A percentile compares a stretch with the other conserved stretches of the same genome.
Conservation (phyloP, 192 early-diverging fungal genomes). For the Umbelopsis sp. region DNA sequence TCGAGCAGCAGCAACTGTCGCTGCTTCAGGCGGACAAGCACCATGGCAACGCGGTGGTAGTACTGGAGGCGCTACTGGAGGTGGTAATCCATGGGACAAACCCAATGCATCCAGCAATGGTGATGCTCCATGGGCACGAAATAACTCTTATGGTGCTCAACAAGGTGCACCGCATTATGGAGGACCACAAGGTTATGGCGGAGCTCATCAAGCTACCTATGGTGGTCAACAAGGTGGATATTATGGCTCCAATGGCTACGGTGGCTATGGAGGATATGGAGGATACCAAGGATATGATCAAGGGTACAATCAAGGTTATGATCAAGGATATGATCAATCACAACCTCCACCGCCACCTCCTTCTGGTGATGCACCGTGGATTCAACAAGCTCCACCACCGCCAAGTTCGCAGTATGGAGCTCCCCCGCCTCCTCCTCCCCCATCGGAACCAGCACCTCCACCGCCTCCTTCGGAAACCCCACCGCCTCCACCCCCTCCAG, state of each 20-base stretch:
- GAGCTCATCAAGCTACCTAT: conserved; percentile 23
- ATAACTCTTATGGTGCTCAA: conserved; percentile 18
- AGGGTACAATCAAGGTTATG: conserved; percentile 27
- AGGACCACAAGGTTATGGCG: conserved; percentile 26
- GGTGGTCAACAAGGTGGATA: conserved; percentile 1
- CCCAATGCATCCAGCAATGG: conserved; percentile 5
- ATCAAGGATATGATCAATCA: conserved; percentile 22
- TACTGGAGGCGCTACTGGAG: conserved; percentile 1
- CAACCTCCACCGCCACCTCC: conserved; percentile 32
- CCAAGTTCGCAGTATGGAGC: conserved; percentile 32
- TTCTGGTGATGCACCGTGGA: conserved; percentile 29
- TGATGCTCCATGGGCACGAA: conserved; percentile 39
- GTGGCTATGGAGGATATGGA: conserved; percentile 2
- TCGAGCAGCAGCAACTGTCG: conserved; percentile 22
- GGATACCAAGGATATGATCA: conserved; percentile 38
- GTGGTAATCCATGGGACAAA: background rate
- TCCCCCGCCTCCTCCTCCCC: conserved; percentile 42
- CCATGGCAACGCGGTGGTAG: conserved; percentile 41
- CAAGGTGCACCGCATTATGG: conserved; percentile 5
- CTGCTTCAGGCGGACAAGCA: conserved; percentile 27
- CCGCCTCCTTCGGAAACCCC: conserved; percentile 42
- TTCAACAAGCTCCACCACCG: conserved; percentile 36
- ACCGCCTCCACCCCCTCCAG: conserved; percentile 22
- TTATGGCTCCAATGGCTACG: conserved; percentile 21
- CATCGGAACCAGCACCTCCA: conserved; percentile 39